A percentile compares a stretch with the other conserved stretches of the same genome.
Evolutionary conservation across 495 filamentous ascomycete species (phyloP).

Genomic region (Daldinia vernicosa): DNA sequence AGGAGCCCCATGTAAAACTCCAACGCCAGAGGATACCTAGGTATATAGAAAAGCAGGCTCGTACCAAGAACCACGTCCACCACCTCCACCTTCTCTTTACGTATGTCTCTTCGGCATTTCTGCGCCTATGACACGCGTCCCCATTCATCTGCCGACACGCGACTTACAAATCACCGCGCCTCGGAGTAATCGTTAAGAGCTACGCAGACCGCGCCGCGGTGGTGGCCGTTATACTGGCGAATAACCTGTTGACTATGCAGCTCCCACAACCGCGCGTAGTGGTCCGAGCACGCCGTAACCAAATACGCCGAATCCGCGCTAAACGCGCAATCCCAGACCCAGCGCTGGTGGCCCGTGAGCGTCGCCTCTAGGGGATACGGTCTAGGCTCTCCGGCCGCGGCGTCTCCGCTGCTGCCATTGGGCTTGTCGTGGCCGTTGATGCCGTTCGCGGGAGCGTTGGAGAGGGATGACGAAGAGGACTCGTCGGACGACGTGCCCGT

Average conservation of each 20-base stretch:
- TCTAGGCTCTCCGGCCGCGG: conserved; percentile 47
- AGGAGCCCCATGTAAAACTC: background rate
- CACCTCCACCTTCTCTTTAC: too few species aligned
- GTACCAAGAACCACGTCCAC: background rate
- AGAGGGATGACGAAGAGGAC: conserved; percentile 33
- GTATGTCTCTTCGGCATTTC: too few species aligned
- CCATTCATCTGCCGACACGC: too few species aligned
- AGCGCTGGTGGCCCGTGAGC: conserved; percentile 92
- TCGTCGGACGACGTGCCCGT: conserved; percentile 58
- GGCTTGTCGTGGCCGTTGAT: conserved; percentile 26
- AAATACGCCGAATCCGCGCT: conserved; percentile 95
- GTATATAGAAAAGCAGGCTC: background rate
- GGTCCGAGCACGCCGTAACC: conserved; percentile 97
- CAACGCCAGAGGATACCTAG: conserved; percentile 1
- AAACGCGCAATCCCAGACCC: conserved; percentile 99
- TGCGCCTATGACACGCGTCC: background rate
- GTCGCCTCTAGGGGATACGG: conserved; percentile 86
- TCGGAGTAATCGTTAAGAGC: conserved; percentile 97
- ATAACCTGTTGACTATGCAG: conserved; percentile 85
- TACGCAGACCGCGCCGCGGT: conserved; percentile 93
- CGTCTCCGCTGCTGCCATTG: conserved; percentile 24
- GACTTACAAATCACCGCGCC: conserved; percentile 54
- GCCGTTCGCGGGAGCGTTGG: conserved; percentile 19
- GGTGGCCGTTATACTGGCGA: conserved; percentile 97
- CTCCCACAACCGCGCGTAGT: conserved; percentile 98